A percentile compares a stretch with the other conserved stretches of the same genome.
phyloP scores from a whole-genome alignment of 441 rosid species.

The Bruguiera hainesii region DNA sequence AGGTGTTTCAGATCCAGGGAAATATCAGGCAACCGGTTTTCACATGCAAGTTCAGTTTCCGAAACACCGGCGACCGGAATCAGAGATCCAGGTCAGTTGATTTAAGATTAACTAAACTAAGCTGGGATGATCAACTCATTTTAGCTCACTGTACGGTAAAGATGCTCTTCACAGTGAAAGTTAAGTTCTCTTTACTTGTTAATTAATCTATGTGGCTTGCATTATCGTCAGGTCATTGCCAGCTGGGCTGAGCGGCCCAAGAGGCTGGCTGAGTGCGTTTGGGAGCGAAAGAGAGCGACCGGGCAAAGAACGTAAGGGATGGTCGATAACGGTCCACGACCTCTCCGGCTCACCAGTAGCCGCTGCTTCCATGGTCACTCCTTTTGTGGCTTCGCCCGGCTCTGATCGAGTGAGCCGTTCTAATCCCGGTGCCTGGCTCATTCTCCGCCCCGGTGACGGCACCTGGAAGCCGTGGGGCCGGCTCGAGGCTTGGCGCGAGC shows the following conservation, averaged over 20 bases:
- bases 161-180: neutral
- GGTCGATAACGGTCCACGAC: slow-evolving; percentile 88
- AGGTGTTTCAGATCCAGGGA: slow-evolving; percentile 84
- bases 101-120: too few relatives aligned
- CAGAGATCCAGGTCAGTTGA: slow-evolving; percentile 60
- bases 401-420: slow-evolving; percentile 88
- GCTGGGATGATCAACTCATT: too few relatives aligned
- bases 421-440: slow-evolving; percentile 87
- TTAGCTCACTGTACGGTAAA: neutral
- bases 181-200: neutral
- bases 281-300: slow-evolving; percentile 81
- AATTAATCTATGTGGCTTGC: neutral
- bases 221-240: slow-evolving; percentile 51
- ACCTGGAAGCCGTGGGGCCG: slow-evolving; percentile 97
- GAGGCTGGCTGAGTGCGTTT: slow-evolving; percentile 72
- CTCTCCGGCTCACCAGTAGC: slow-evolving; percentile 90
- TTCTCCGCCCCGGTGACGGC: slow-evolving; percentile 74
- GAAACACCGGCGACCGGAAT: slow-evolving; percentile 58
- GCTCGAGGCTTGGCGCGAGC: slow-evolving; percentile 93
- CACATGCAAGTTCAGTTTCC: slow-evolving; percentile 84
- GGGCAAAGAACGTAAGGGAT: slow-evolving; percentile 76
- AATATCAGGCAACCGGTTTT: slow-evolving; percentile 81
- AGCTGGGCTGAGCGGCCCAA: slow-evolving; percentile 41
- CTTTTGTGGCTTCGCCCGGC: slow-evolving; percentile 87
- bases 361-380: slow-evolving; percentile 80